These are phyloP conservation scores for Colletotrichum tabaci DNA, from an alignment of 2,329 filamentous ascomycete genomes.

Conservation along the genomic window DNA sequence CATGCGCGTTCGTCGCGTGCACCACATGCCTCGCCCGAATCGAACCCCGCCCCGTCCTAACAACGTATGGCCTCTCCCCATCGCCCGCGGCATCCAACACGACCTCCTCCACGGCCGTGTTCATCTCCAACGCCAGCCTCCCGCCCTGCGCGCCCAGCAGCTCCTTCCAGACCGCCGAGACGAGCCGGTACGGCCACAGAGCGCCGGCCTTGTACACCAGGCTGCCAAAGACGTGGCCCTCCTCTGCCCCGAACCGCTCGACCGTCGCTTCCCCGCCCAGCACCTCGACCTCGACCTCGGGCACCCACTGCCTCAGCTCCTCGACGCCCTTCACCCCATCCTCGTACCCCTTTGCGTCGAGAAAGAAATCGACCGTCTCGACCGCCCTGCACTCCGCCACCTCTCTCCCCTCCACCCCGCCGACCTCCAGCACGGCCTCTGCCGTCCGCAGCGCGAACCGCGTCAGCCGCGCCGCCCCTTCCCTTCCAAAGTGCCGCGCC, in stretches of 20 bases:
- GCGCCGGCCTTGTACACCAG: slow-evolving; percentile 63
- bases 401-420: slow-evolving; percentile 49
- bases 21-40: slow-evolving; percentile 66
- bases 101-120: slow-evolving; percentile 53
- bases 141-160: slow-evolving; percentile 53
- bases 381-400: slow-evolving; percentile 60
- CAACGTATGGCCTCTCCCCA: slow-evolving; percentile 53
- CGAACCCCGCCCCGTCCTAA: slow-evolving; percentile 61
- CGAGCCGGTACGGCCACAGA: slow-evolving; percentile 66
- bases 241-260: slow-evolving; percentile 54
- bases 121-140: slow-evolving; percentile 55
- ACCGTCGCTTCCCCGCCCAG: slow-evolving; percentile 54
- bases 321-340: slow-evolving; percentile 51
- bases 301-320: slow-evolving; percentile 55
- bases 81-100: slow-evolving; percentile 28
- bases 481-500: slow-evolving; percentile 49
- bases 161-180: slow-evolving; percentile 61
- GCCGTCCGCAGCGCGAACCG: slow-evolving; percentile 62
- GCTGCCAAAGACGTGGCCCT: slow-evolving; percentile 56
- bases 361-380: slow-evolving; percentile 62
- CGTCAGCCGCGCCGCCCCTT: slow-evolving; percentile 57
- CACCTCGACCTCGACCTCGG: slow-evolving; percentile 55
- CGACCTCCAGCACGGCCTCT: slow-evolving; percentile 56
- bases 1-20: slow-evolving; percentile 71
- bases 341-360: slow-evolving; percentile 55